These are phyloP conservation scores for Rhynchosporium secalis DNA, from an alignment of 2,329 filamentous ascomycete species.

Conservation along the genomic window DNA sequence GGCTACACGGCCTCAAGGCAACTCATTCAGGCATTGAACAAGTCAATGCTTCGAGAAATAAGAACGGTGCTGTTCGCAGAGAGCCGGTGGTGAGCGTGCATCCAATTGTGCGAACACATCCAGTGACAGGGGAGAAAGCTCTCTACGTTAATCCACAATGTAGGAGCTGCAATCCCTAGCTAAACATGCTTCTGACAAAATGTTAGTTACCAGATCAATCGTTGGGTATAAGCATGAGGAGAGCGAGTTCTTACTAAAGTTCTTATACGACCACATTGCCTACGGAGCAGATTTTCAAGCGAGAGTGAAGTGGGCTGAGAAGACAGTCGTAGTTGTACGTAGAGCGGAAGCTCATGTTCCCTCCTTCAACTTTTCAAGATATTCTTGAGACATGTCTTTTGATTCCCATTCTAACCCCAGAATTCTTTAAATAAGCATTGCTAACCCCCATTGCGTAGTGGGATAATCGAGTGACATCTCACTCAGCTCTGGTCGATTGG, in stretches of 20 bases:
- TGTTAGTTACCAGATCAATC: conserved; percentile 72
- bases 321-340: conserved; percentile 68
- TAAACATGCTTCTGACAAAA: conserved; percentile 52
- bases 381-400: no score
- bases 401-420: no score
- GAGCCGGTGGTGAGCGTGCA: conserved; percentile 75
- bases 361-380: no score
- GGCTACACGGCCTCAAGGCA: conserved; percentile 77
- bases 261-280: conserved; percentile 74
- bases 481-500: conserved; percentile 82
- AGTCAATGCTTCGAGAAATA: conserved; percentile 64
- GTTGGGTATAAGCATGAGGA: conserved; percentile 86
- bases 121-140: conserved; percentile 79
- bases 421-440: no score
- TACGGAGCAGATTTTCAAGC: conserved; percentile 71
- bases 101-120: conserved; percentile 79
- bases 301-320: conserved; percentile 73
- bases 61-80: conserved; percentile 70
- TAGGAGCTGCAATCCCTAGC: conserved; percentile 45
- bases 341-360: no score
- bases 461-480: conserved; percentile 80
- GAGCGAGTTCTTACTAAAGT: conserved; percentile 73
- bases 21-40: conserved; percentile 84
- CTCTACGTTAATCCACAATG: conserved; percentile 82
- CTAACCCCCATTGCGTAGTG: conserved; percentile 45